Evolutionary conservation across 129 eudicot genomes (phyloP).

Genomic region (Lactuca saligna): DNA sequence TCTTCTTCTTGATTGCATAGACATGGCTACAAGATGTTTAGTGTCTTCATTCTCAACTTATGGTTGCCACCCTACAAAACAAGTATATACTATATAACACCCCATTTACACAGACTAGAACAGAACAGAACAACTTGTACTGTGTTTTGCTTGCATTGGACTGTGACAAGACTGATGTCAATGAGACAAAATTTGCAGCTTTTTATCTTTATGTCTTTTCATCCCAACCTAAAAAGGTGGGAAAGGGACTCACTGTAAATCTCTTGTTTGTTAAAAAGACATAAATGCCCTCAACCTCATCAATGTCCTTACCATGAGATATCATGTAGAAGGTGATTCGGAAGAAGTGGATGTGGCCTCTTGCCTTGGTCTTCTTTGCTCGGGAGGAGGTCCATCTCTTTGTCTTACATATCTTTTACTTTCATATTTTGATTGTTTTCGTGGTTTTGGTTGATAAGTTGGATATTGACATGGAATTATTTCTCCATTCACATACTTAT

Average conservation of each 20-base stretch:
- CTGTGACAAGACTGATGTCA: too few relatives aligned
- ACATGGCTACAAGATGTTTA: constrained; percentile 18
- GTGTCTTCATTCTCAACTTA: constrained; percentile 17
- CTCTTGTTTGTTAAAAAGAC: too few relatives aligned
- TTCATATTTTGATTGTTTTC: constrained; percentile 57
- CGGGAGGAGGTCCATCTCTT: constrained; percentile 92
- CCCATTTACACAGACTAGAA: too few relatives aligned
- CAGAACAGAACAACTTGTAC: too few relatives aligned
- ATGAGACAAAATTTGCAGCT: too few relatives aligned
- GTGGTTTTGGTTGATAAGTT: constrained; percentile 89
- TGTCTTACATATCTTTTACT: constrained; percentile 86
- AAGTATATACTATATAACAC: neutral
- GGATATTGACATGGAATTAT: constrained; percentile 96
- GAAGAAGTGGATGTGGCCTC: constrained; percentile 60
- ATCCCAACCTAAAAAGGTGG: too few relatives aligned
- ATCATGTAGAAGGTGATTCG: constrained; percentile 33
- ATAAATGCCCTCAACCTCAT: too few relatives aligned
- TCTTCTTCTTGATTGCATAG: constrained; percentile 11
- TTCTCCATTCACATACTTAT: constrained; percentile 90
- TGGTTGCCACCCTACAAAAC: constrained; percentile 29
- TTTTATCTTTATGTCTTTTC: too few relatives aligned
- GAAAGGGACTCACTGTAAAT: too few relatives aligned
- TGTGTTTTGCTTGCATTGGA: too few relatives aligned
- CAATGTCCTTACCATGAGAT: constrained; percentile 18
- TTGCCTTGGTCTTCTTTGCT: constrained; percentile 56